phyloP scores from a whole-genome alignment of 2,329 filamentous ascomycete species.

The Lachnellula willkommii region DNA sequence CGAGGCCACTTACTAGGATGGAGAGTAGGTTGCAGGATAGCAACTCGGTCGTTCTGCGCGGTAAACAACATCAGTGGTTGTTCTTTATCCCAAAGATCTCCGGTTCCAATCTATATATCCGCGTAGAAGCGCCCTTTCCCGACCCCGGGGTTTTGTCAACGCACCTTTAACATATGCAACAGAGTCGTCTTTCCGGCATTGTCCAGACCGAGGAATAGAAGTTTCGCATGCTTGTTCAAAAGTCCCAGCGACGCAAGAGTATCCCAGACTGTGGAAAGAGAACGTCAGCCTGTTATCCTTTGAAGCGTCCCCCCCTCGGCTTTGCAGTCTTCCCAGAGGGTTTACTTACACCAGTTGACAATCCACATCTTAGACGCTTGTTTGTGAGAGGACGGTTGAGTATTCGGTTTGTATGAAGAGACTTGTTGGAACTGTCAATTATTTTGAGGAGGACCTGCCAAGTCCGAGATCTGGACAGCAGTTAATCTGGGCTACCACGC shows the following conservation, averaged over 20 bases:
- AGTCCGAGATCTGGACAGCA: background rate
- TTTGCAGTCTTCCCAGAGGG: background rate
- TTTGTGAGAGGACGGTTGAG: slow-evolving; percentile 1
- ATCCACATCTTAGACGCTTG: slow-evolving; percentile 66
- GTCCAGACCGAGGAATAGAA: slow-evolving; percentile 87
- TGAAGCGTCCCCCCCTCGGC: background rate
- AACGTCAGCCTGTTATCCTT: slow-evolving; percentile 28
- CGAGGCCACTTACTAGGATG: slow-evolving; percentile 64
- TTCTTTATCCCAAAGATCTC: background rate
- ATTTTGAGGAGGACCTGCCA: no score
- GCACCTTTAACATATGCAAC: slow-evolving; percentile 90
- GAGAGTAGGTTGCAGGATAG: slow-evolving; percentile 82
- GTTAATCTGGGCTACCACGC: background rate
- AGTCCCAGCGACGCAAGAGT: slow-evolving; percentile 80
- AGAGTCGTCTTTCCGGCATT: slow-evolving; percentile 94
- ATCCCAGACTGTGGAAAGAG: slow-evolving; percentile 66
- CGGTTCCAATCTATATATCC: slow-evolving; percentile 2
- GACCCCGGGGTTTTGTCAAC: slow-evolving; percentile 24
- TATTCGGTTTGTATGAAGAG: background rate
- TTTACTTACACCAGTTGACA: slow-evolving; percentile 82
- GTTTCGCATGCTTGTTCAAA: slow-evolving; percentile 93
- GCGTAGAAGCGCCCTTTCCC: background rate
- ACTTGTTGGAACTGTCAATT: background rate
- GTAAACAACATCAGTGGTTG: slow-evolving; percentile 14
- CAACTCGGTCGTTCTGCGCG: slow-evolving; percentile 79